These are phyloP conservation scores for Entelexis sorbosivorans DNA, from an alignment of 1,139 yeast species.

Conservation along the genomic window DNA sequence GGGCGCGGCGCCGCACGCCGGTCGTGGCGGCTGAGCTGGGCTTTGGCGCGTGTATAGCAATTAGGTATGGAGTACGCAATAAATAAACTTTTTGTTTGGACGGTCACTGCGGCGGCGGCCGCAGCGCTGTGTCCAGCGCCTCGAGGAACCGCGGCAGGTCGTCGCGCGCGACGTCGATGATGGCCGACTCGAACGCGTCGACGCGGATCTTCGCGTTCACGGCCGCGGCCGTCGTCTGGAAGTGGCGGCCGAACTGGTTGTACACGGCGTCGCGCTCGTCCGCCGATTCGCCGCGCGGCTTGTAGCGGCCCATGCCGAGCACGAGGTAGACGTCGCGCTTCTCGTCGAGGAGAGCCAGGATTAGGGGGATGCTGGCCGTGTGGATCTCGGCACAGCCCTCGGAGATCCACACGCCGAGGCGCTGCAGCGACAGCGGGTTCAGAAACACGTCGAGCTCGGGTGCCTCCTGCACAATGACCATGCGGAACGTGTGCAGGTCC, in stretches of 20 bases:
- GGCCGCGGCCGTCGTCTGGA: slow-evolving; percentile 69
- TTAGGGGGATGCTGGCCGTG: slow-evolving; percentile 57
- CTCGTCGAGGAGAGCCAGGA: slow-evolving; percentile 73
- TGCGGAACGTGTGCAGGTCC: slow-evolving; percentile 66
- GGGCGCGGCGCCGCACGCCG: too few species aligned
- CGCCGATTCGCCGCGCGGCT: slow-evolving; percentile 39
- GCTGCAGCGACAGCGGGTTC: slow-evolving; percentile 74
- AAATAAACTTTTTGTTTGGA: not conserved
- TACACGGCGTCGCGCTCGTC: slow-evolving; percentile 21
- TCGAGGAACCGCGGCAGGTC: slow-evolving; percentile 84
- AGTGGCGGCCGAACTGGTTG: slow-evolving; percentile 82
- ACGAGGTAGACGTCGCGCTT: slow-evolving; percentile 72
- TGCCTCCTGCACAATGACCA: slow-evolving; percentile 83
- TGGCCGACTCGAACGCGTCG: slow-evolving; percentile 89
- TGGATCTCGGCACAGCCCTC: slow-evolving; percentile 83
- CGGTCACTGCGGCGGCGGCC: not conserved
- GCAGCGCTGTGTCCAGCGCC: slow-evolving; percentile 36
- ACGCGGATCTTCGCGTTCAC: slow-evolving; percentile 84
- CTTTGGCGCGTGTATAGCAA: too few species aligned
- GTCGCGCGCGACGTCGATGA: slow-evolving; percentile 78
- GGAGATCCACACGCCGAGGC: slow-evolving; percentile 81
- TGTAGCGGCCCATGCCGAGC: slow-evolving; percentile 78
- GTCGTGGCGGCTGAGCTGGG: not conserved
- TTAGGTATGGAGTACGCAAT: not conserved
- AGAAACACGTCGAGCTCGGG: slow-evolving; percentile 68